These are phyloP conservation scores for Cercospora sp. DNA, from an alignment of 2,329 filamentous ascomycete species.

Conservation along the genomic window DNA sequence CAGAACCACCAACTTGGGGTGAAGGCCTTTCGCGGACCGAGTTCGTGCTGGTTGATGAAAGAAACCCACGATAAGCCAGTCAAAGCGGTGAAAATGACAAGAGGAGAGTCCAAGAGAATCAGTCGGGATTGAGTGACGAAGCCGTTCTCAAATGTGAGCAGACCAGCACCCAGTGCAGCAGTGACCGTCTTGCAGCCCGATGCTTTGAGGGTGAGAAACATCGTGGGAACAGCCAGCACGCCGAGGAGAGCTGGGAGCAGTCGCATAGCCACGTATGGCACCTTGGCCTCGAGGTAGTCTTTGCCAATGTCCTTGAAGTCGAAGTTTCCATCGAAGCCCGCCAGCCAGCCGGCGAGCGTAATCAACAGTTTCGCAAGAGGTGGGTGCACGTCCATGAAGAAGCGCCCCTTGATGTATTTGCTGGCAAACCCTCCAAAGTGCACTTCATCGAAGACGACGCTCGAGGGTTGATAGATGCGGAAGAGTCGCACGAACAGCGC, in stretches of 20 bases:
- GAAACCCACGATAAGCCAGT: slow-evolving; percentile 87
- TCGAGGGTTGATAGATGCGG: slow-evolving; percentile 92
- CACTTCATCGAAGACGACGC: slow-evolving; percentile 98
- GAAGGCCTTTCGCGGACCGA: slow-evolving; percentile 86
- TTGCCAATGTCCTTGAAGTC: slow-evolving; percentile 99
- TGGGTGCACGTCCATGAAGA: slow-evolving; percentile 99
- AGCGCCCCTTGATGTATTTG: slow-evolving; percentile 98
- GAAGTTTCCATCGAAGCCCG: slow-evolving; percentile 91
- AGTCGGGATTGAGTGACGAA: slow-evolving; percentile 91
- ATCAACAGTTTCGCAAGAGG: slow-evolving; percentile 96
- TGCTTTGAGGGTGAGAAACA: slow-evolving; percentile 93
- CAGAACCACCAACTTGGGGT: slow-evolving; percentile 96
- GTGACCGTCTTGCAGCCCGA: slow-evolving; percentile 84
- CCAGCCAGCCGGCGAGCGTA: slow-evolving; percentile 89
- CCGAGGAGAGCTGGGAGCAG: slow-evolving; percentile 87
- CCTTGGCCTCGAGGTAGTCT: slow-evolving; percentile 90
- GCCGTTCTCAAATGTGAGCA: slow-evolving; percentile 96
- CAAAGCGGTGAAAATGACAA: slow-evolving; percentile 89
- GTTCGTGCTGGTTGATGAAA: slow-evolving; percentile 96
- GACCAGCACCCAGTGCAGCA: slow-evolving; percentile 75
- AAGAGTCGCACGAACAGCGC: slow-evolving; percentile 82
- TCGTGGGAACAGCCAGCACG: slow-evolving; percentile 81
- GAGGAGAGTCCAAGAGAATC: slow-evolving; percentile 92
- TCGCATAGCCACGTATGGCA: slow-evolving; percentile 97
- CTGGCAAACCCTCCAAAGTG: slow-evolving; percentile 98